phyloP scores from a whole-genome alignment of 2,329 filamentous ascomycete species.

The Aureobasidium musti region DNA sequence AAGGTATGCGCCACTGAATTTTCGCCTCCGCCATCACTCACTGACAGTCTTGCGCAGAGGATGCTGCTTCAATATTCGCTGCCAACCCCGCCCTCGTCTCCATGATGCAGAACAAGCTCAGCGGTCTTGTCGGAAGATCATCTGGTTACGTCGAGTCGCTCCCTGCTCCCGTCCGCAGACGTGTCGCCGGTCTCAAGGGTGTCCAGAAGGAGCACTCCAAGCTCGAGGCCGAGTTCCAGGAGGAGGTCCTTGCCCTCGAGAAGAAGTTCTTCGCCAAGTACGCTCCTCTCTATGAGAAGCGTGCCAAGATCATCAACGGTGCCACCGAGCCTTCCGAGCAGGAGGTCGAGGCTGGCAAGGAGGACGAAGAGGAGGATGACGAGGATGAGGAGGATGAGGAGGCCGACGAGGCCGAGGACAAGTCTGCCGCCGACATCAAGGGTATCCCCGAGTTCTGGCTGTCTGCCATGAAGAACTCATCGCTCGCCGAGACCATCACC shows the following conservation, averaged over 20 bases:
- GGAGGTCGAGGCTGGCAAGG: constrained; percentile 84
- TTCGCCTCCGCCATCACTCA: constrained; percentile 23
- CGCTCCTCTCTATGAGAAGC: constrained; percentile 94
- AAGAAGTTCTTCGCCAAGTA: constrained; percentile 99
- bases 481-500: constrained; percentile 97
- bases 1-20: constrained; percentile 66
- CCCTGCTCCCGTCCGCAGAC: constrained; percentile 82
- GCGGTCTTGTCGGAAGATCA: constrained; percentile 87
- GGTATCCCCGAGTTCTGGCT: constrained; percentile 99
- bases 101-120: constrained; percentile 97
- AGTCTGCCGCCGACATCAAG: constrained; percentile 58
- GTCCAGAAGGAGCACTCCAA: constrained; percentile 99
- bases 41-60: constrained; percentile 62
- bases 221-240: constrained; percentile 96
- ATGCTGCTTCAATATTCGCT: constrained; percentile 91
- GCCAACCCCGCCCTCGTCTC: constrained; percentile 92
- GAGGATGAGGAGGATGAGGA: constrained; percentile 58
- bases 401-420: constrained; percentile 53
- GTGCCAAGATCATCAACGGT: constrained; percentile 90
- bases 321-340: constrained; percentile 78
- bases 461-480: constrained; percentile 99
- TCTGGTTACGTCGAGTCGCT: constrained; percentile 98
- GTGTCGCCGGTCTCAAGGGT: constrained; percentile 92
- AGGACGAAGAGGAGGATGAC: constrained; percentile 65
- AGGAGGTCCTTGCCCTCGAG: constrained; percentile 95